Percentiles rank a stretch among this genome's conserved stretches.
phyloP scores from a whole-genome alignment of 2,329 filamentous ascomycete species.

The Exophiala aquamarina region DNA sequence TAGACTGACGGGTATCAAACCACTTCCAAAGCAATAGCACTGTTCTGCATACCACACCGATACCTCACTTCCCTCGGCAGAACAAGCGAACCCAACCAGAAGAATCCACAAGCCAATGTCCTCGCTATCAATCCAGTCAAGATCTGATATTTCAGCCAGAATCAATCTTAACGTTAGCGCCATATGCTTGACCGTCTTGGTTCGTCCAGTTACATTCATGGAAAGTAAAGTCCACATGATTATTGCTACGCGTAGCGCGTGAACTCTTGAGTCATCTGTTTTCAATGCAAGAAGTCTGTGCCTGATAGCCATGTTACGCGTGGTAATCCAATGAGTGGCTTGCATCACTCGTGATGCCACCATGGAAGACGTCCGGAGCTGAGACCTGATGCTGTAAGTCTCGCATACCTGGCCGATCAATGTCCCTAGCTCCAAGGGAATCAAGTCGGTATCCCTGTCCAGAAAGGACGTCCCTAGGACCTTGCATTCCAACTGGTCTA shows the following conservation, averaged over 20 bases:
- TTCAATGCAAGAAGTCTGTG: constrained; percentile 4
- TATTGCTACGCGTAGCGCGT: constrained; percentile 4
- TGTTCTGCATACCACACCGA: constrained; percentile 4
- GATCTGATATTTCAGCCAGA: background rate
- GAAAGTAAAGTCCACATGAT: constrained; percentile 10
- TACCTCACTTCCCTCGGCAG: constrained; percentile 1
- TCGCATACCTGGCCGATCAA: constrained; percentile 4
- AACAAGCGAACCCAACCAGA: constrained; percentile 4
- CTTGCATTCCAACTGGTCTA: background rate
- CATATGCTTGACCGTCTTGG: constrained; percentile 10
- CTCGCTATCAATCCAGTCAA: background rate
- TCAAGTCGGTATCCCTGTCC: background rate
- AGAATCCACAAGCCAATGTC: constrained; percentile 4
- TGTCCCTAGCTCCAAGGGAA: background rate
- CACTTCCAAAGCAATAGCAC: background rate
- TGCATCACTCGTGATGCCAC: constrained; percentile 4
- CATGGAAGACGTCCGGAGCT: constrained; percentile 4
- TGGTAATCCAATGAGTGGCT: constrained; percentile 15
- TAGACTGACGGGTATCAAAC: background rate
- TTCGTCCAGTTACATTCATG: constrained; percentile 12
- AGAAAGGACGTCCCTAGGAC: background rate
- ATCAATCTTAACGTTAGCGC: constrained; percentile 1
- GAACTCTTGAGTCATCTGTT: background rate
- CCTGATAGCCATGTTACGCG: constrained; percentile 15
- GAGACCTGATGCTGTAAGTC: constrained; percentile 3